Evolutionary conservation across 306 rosid genomes (phyloP).

Genomic region (Lathyrus oleraceus): DNA sequence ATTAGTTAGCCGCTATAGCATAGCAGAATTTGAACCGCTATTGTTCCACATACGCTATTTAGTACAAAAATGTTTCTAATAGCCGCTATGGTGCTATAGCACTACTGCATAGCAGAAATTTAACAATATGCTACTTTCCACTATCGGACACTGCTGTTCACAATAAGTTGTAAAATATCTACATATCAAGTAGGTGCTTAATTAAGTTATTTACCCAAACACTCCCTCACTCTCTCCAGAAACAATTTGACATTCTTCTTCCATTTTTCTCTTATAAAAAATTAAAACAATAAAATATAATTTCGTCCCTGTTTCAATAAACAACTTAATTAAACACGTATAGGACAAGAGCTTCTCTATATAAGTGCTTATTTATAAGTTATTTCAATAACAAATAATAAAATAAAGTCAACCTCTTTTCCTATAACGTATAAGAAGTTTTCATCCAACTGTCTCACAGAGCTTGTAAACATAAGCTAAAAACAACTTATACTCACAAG

Average conservation of each 20-base stretch:
- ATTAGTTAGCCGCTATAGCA: too few species aligned
- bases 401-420: background rate
- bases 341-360: background rate
- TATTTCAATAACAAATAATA: background rate
- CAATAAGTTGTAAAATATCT: background rate
- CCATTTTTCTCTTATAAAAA: background rate
- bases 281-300: background rate
- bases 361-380: background rate
- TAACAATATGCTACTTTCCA: too few species aligned
- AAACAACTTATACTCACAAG: background rate
- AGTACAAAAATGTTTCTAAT: too few species aligned
- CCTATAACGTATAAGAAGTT: background rate
- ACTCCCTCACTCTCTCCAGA: background rate
- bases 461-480: background rate
- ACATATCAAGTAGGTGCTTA: background rate
- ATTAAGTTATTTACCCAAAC: background rate
- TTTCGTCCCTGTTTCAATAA: background rate
- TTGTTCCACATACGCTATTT: too few species aligned
- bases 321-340: background rate
- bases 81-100: too few species aligned
- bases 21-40: too few species aligned
- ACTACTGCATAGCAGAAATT: too few species aligned
- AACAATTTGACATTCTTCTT: background rate
- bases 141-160: background rate
- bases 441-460: background rate